Evolutionary conservation across 1,284 basidiomycete genomes (phyloP).

Genomic region (Cryptococcus floricola): DNA sequence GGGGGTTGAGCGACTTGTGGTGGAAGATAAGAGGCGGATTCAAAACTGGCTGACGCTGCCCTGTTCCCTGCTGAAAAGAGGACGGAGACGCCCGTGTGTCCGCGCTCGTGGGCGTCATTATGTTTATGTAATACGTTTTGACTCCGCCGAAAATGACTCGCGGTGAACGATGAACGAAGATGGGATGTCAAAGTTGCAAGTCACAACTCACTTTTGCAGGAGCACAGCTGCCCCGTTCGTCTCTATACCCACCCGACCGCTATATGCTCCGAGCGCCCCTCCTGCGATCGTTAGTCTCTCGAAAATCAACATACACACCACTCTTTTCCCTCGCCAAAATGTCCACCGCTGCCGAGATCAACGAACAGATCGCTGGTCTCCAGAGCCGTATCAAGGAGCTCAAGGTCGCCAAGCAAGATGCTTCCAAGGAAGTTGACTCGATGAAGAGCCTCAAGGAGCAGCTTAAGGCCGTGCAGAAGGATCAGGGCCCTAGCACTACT

Average conservation of each 20-base stretch:
- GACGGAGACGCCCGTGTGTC: neutral
- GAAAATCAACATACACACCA: neutral
- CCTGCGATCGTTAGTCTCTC: neutral
- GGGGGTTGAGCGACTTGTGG: too few relatives aligned
- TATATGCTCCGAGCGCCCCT: conserved; percentile 6
- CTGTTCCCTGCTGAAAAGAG: too few relatives aligned
- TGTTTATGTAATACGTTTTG: neutral
- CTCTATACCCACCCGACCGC: neutral
- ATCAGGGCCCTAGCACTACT: conserved; percentile 6
- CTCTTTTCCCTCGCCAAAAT: conserved; percentile 6
- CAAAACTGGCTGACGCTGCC: too few relatives aligned
- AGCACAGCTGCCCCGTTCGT: too few relatives aligned
- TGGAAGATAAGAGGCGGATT: too few relatives aligned
- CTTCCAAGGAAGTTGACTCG: conserved; percentile 43
- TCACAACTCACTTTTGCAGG: too few relatives aligned
- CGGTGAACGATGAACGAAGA: too few relatives aligned
- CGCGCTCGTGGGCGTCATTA: conserved; percentile 17
- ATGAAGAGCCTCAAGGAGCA: conserved; percentile 47
- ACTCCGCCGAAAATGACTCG: too few relatives aligned
- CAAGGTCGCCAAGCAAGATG: conserved; percentile 46
- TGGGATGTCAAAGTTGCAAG: too few relatives aligned
- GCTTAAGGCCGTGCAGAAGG: conserved; percentile 29
- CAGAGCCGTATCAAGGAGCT: conserved; percentile 45
- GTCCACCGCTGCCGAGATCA: conserved; percentile 14
- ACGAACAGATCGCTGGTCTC: conserved; percentile 41